Conservation (phyloP, 495 filamentous ascomycete genomes). For the Aspergillus cristatus region DNA sequence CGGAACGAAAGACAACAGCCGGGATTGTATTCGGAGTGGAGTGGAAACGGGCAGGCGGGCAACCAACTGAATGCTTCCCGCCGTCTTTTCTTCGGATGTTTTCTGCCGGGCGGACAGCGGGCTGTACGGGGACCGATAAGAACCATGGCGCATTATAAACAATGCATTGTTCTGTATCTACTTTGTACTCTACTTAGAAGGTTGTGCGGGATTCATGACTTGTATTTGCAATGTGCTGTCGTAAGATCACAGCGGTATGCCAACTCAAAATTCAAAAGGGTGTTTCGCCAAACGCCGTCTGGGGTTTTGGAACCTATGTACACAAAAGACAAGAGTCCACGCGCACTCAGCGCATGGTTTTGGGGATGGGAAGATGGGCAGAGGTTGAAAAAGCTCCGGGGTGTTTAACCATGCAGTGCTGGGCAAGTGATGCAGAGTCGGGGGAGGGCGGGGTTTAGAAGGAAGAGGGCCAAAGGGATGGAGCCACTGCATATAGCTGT, state of each 20-base stretch:
- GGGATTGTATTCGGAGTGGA: conserved; percentile 5
- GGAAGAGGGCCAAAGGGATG: no score
- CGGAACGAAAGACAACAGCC: conserved; percentile 3
- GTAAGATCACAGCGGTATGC: neutral
- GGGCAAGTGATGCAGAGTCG: neutral
- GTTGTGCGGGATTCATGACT: conserved; percentile 1
- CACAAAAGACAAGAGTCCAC: conserved; percentile 17
- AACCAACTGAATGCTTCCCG: conserved; percentile 1
- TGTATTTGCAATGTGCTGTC: neutral
- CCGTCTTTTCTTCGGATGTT: conserved; percentile 13
- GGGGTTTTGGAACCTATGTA: conserved; percentile 24
- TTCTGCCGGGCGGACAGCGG: conserved; percentile 31
- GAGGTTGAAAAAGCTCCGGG: neutral
- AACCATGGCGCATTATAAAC: neutral
- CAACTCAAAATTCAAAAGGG: neutral
- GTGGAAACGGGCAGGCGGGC: neutral
- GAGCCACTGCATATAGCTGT: neutral
- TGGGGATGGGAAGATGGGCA: neutral
- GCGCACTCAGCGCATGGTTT: conserved; percentile 6
- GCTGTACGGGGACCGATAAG: conserved; percentile 1
- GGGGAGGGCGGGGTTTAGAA: no score
- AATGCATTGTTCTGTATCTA: no score
- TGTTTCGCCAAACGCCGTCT: conserved; percentile 25
- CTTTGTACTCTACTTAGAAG: no score
- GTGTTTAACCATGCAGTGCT: neutral